phyloP scores from a whole-genome alignment of 2,329 filamentous ascomycete genomes.

The Aureobasidium vineae region DNA sequence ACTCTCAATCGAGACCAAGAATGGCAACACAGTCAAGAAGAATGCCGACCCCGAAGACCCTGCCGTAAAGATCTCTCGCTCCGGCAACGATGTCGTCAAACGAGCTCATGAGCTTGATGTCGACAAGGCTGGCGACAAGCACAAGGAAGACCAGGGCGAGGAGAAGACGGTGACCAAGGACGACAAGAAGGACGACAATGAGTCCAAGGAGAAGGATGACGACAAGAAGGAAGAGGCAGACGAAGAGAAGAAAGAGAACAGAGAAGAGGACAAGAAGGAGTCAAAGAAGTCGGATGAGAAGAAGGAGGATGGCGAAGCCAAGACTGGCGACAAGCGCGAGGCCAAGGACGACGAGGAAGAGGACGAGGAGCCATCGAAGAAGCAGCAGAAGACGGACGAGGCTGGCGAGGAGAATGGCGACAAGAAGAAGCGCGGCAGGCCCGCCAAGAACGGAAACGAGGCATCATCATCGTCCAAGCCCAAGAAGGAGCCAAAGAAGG shows the following conservation, averaged over 20 bases:
- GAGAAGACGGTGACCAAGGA: conserved; percentile 30
- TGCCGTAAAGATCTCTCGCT: conserved; percentile 58
- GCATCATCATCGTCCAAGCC: conserved; percentile 34
- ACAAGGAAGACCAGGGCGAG: conserved; percentile 38
- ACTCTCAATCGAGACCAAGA: conserved; percentile 59
- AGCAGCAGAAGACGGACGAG: conserved; percentile 32
- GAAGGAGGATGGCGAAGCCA: conserved; percentile 32
- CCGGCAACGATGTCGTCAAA: conserved; percentile 65
- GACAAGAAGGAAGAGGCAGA: conserved; percentile 29
- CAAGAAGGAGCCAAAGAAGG: conserved; percentile 51
- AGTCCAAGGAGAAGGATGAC: conserved; percentile 30
- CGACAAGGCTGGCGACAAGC: conserved; percentile 48
- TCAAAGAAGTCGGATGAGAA: conserved; percentile 33
- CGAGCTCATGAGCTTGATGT: conserved; percentile 59
- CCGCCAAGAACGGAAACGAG: conserved; percentile 40
- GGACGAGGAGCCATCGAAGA: conserved; percentile 34
- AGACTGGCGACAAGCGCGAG: conserved; percentile 39
- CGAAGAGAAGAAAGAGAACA: conserved; percentile 31
- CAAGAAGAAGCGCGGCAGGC: conserved; percentile 45
- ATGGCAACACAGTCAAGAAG: conserved; percentile 64
- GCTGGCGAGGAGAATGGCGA: conserved; percentile 40
- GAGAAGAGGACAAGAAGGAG: conserved; percentile 34
- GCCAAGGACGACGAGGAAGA: conserved; percentile 33
- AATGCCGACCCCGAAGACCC: conserved; percentile 60
- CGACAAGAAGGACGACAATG: conserved; percentile 29